Percentiles rank a stretch among this genome's conserved stretches.
Conservation (phyloP, 371 early-diverging fungal species). For the Mucor piriformis region DNA sequence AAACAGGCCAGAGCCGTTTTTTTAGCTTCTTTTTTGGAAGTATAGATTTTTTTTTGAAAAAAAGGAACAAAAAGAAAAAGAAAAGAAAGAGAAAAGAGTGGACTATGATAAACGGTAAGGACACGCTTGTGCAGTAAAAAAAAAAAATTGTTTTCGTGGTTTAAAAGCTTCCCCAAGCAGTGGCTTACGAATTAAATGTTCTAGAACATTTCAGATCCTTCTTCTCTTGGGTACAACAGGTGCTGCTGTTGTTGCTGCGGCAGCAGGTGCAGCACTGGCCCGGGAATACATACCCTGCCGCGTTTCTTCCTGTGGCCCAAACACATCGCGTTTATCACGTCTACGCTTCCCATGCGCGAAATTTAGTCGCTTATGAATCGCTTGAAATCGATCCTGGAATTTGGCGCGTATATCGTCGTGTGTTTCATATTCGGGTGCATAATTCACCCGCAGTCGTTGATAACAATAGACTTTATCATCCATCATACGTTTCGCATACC, state of each 20-base stretch:
- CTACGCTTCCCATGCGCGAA: too few species aligned
- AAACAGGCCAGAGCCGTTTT: too few species aligned
- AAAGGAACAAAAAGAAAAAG: constrained; percentile 1
- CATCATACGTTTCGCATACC: constrained; percentile 45
- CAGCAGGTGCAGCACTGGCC: too few species aligned
- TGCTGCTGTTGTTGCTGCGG: background rate
- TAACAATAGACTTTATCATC: constrained; percentile 52
- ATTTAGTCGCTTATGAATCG: background rate
- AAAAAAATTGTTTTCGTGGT: background rate
- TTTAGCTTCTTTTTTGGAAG: too few species aligned
- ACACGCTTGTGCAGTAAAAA: too few species aligned
- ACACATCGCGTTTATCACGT: too few species aligned
- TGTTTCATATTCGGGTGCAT: constrained; percentile 57
- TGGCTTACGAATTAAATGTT: background rate
- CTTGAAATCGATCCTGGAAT: constrained; percentile 33
- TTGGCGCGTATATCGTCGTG: constrained; percentile 52
- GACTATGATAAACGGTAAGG: too few species aligned
- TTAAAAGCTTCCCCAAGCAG: background rate
- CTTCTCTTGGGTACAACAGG: constrained; percentile 5
- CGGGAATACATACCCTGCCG: too few species aligned
- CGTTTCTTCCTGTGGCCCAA: background rate
- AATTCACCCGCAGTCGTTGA: constrained; percentile 41
- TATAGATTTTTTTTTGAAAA: too few species aligned
- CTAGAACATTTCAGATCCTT: background rate
- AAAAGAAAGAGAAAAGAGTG: too few species aligned